Base-by-base conservation (phyloP, 441 rosid species). In the Populus hybrid region DNA sequence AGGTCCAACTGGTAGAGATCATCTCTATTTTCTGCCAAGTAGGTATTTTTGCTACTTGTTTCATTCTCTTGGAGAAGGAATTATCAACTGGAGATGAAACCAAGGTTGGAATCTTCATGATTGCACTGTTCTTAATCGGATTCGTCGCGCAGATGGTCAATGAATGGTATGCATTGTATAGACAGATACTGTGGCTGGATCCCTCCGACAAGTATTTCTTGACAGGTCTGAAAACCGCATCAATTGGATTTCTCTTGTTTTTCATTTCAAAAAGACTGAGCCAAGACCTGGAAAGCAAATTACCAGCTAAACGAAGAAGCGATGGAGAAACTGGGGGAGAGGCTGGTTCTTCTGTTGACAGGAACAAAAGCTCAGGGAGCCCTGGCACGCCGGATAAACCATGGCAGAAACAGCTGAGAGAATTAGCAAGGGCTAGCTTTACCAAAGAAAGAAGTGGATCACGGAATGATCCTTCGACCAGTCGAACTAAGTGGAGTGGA, bases 1-100 rank as follows among this genome's bases (percentile, higher is more conserved):
- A 84, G 78, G 93, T 95, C 73, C 99, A 95, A 81, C 82, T 93
- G 78, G 94, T 93, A 0, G 99, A 93, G 86, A 92, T 92, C 79
- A 78, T 92, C 75, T 82, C 95, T 18, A 28, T 89, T 76, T 83
- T 87, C 50, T 86, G 88, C n/a, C 90, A 93, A 90, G 86, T 90
- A 9, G 91, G 90, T 23, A 50, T 89, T 5, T 89, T 91, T 40
- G 81, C 93, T 12, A 81, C 91, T 8, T 91, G 92, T 79, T 80
- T 87, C 3, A 77, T 84, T 70, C 88, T 93, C 69, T 61, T 77
- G 76, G 83, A 79, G 78, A 86, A 87, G 82, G 83, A 89, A 30
- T 68, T 88, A 35, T 77, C 90, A 18, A 80, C 82, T 11, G 78
- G 71, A 11, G 83, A 57, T 6, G 93, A 86, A 73, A 84, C 84